A percentile compares a stretch with the other conserved stretches of the same genome.
These are phyloP conservation scores for Lactarius vividus DNA, from an alignment of 768 basidiomycete species.

Conservation along the genomic window DNA sequence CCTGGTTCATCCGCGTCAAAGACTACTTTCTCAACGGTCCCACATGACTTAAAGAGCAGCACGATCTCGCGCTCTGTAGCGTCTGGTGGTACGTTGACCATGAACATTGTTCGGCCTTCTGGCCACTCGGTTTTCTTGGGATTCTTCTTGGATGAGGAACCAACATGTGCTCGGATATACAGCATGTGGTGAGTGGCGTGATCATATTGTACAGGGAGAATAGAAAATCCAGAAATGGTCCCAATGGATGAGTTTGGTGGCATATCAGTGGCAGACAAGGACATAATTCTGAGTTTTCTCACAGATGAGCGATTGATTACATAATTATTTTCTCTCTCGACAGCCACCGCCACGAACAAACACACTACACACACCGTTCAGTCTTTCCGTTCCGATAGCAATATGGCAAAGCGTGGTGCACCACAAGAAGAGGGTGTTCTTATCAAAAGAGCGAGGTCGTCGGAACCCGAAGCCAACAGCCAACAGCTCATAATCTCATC, in stretches of 20 bases:
- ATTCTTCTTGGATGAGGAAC: conserved; percentile 38
- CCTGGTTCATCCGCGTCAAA: conserved; percentile 51
- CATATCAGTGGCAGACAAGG: not conserved
- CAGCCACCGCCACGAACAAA: not conserved
- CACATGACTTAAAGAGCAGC: conserved; percentile 71
- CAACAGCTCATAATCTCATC: conserved; percentile 79
- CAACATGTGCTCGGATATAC: conserved; percentile 69
- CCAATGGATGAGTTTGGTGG: not conserved
- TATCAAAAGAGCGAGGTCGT: conserved; percentile 58
- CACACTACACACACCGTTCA: not conserved
- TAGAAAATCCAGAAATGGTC: conserved; percentile 46
- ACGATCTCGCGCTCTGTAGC: conserved; percentile 78
- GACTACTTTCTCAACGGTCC: conserved; percentile 71
- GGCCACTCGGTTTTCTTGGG: conserved; percentile 38
- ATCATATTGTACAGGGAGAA: conserved; percentile 43
- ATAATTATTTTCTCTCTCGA: not conserved
- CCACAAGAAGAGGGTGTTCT: conserved; percentile 53
- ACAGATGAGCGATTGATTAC: not conserved
- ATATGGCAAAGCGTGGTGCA: conserved; percentile 71
- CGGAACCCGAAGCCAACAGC: conserved; percentile 43
- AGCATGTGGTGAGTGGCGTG: conserved; percentile 58
- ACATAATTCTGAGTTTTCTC: not conserved
- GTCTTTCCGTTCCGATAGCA: not conserved
- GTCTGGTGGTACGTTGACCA: conserved; percentile 88
- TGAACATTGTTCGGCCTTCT: conserved; percentile 74